phyloP scores from a whole-genome alignment of 2,329 filamentous ascomycete genomes.

The Sarocladiaceae sp. region DNA sequence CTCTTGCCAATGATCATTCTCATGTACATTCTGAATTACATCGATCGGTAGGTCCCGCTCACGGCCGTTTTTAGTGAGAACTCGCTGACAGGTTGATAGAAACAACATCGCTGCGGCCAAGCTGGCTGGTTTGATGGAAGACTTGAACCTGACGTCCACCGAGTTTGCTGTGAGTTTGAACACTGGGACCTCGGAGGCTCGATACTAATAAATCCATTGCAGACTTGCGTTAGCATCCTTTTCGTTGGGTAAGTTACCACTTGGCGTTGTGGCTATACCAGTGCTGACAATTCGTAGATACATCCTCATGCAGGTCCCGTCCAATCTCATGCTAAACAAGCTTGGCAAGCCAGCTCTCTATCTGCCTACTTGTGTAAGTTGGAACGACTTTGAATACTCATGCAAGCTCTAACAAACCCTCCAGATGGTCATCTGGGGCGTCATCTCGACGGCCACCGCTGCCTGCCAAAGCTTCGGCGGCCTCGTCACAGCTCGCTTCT shows the following conservation, averaged over 20 bases:
- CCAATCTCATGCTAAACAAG: slow-evolving; percentile 48
- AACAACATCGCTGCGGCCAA: slow-evolving; percentile 37
- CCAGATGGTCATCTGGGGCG: slow-evolving; percentile 45
- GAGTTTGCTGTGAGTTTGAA: slow-evolving; percentile 16
- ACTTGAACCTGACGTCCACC: slow-evolving; percentile 32
- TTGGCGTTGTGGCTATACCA: too few relatives aligned
- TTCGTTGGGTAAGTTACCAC: slow-evolving; percentile 44
- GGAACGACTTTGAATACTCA: too few relatives aligned
- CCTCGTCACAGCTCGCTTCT: slow-evolving; percentile 32
- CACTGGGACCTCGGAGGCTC: not conserved
- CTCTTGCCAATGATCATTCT: slow-evolving; percentile 58
- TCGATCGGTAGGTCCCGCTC: slow-evolving; percentile 39
- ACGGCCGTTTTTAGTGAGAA: not conserved
- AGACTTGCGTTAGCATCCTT: slow-evolving; percentile 46
- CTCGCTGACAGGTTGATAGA: slow-evolving; percentile 14
- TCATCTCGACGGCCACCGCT: slow-evolving; percentile 38
- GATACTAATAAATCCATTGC: slow-evolving; percentile 11
- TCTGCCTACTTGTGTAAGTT: slow-evolving; percentile 38
- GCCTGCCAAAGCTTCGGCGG: slow-evolving; percentile 26
- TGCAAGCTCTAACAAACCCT: slow-evolving; percentile 8
- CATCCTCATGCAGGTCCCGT: slow-evolving; percentile 47
- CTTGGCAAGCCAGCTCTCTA: slow-evolving; percentile 44
- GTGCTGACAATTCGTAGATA: slow-evolving; percentile 21
- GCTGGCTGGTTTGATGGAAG: slow-evolving; percentile 41
- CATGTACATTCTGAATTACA: slow-evolving; percentile 64